Evolutionary conservation across 768 basidiomycete genomes (phyloP), one percentile per base, ranked within the genome.

Genomic region (Kwoniella shandongensis): DNA sequence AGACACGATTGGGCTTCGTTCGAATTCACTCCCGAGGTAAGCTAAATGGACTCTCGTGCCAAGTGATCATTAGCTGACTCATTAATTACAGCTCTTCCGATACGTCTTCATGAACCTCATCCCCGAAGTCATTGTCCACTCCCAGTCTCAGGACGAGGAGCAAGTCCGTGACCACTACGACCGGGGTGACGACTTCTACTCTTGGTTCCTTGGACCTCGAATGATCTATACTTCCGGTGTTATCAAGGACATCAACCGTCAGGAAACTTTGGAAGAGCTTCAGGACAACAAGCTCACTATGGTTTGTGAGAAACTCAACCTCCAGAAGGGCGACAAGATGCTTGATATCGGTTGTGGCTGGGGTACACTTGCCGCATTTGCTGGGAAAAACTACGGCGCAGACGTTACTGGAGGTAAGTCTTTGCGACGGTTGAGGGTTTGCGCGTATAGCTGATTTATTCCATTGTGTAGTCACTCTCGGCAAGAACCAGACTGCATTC

Each of bases 271-370:
- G 44, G 94, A 98, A 75, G 82, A 91, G 65, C 84, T 99, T 10
- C 96, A 99, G 80, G 94, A 98, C 78, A 99, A 98, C 83, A 98
- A 99, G 77, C 86, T 99, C 52, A 86, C 87, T 15, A 79, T 96
- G 57, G 94, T 99, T 18, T 98, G 96, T 79, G 88, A 86, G 70
- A 99, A 98, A 78, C 84, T 99, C 52, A 82, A 88, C 76, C 83
- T 99, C 26, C 81, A 94, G 68, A 84, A 89, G n/a, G 82, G 81
- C 0, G 96, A 99, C 78, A 84, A 82, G 77, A 57, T 70, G 32
- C 70, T 78, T 39, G 79, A 74, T 57, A 78, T 78, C 54, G 75
- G 71, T 52, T 76, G 85, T 81, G 96, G 96, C 41, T 99, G 96
- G 96, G 96, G 94, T 25, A 96, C 96, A 0, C 85, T 99, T 53